Evolutionary conservation across 2,329 filamentous ascomycete species (phyloP), one percentile per base, ranked within the genome.

Genomic region (Nannizzia gypsea): DNA sequence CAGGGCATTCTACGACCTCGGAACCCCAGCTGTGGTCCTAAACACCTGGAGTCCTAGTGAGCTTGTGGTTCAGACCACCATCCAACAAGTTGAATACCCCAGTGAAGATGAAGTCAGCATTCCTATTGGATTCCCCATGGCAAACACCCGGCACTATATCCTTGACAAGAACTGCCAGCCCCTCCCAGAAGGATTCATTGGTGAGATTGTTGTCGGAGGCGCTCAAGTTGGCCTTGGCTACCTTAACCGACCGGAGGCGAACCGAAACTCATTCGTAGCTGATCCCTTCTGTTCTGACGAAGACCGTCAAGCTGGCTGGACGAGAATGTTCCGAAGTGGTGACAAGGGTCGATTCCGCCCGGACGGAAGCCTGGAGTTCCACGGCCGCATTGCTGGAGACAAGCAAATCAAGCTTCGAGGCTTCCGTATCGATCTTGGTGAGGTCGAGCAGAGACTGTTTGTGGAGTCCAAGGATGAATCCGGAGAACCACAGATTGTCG

Each of bases 31-130:
- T n/a, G 59, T 60, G 38, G 31, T 65, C 8, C 61, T 62, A 44
- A 67, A 67, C 42, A 62, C 60, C 11, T 67, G 63, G 48, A 64
- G 66, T 11, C 66, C 65, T 3, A 62, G 64, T 11, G 66, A 67
- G 48, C 58, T 65, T 52, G 57, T 65, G 22, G 59, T 61, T 1
- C 58, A 63, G 26, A 63, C 59, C 11, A 61, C 54, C 6, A 1
- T 70, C 75, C 1, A 68, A 67, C 20, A 73, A 78, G 61, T 67
- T 76, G 42, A 57, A 52, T 60, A 62, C 13, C 72, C 87, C 38
- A 72, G 83, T 58, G 76, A 78, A 40, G 80, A 85, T 52, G 74
- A 79, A 3, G 76, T 78, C 3, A 84, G 86, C 50, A 57, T 63
- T n/a, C 61, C 68, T 13, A 57, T 63, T 13, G 68, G 70, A 9